Conservation (phyloP, 2,329 filamentous ascomycete species). For the Pezicula carpinea region DNA sequence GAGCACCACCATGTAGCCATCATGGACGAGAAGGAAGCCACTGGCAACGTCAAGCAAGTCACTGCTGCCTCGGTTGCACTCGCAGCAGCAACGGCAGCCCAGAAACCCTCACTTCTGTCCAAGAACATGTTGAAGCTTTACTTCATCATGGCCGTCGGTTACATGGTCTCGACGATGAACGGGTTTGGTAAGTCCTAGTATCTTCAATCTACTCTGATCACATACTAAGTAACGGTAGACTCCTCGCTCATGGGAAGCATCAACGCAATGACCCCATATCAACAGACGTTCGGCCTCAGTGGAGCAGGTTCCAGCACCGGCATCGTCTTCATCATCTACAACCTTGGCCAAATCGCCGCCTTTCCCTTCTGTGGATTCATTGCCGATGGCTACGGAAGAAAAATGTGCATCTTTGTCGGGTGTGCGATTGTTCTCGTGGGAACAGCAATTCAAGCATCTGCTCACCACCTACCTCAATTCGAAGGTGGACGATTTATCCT, state of each 20-base stretch:
- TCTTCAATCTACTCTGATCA: neutral
- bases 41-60: constrained; percentile 24
- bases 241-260: constrained; percentile 49
- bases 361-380: constrained; percentile 47
- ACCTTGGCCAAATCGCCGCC: constrained; percentile 44
- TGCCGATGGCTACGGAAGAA: constrained; percentile 47
- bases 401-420: constrained; percentile 52
- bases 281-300: constrained; percentile 42
- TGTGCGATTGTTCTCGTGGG: constrained; percentile 47
- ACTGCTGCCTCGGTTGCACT: constrained; percentile 32
- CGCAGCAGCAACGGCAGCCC: constrained; percentile 27
- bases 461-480: constrained; percentile 43
- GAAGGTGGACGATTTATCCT: constrained; percentile 51
- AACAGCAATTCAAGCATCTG: constrained; percentile 44
- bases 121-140: constrained; percentile 40
- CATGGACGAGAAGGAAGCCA: constrained; percentile 13
- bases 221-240: constrained; percentile 30
- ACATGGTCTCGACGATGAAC: constrained; percentile 46
- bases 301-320: constrained; percentile 43
- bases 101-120: constrained; percentile 31
- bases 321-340: constrained; percentile 43
- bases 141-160: constrained; percentile 34
- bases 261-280: constrained; percentile 48
- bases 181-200: constrained; percentile 36
- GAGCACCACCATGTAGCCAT: constrained; percentile 10